A percentile compares a stretch with the other conserved stretches of the same genome.
These are phyloP conservation scores for Sclerospora graminicola DNA, from an alignment of 352 stramenopile genomes.

Conservation along the genomic window DNA sequence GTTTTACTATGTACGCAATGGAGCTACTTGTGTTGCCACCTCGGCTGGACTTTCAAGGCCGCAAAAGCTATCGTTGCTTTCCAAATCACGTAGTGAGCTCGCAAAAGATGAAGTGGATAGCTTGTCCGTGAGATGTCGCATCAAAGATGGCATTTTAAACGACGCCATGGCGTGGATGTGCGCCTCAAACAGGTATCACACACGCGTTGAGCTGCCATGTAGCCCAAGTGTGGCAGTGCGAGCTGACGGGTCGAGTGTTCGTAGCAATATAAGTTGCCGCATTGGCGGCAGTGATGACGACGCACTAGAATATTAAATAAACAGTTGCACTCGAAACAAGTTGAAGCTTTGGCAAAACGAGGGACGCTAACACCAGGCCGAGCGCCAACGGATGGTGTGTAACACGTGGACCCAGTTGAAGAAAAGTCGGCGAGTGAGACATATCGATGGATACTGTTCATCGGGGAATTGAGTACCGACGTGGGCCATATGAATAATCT, in stretches of 20 bases:
- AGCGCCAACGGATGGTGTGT: slow-evolving; percentile 10
- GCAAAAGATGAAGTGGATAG: slow-evolving; percentile 25
- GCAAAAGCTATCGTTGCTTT: slow-evolving; percentile 24
- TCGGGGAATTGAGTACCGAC: slow-evolving; percentile 16
- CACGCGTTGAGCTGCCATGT: slow-evolving; percentile 65
- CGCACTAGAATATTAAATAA: slow-evolving; percentile 58
- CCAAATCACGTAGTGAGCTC: slow-evolving; percentile 19
- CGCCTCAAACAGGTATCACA: slow-evolving; percentile 77
- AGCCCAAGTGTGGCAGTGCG: slow-evolving; percentile 53
- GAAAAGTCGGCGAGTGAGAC: slow-evolving; percentile 22
- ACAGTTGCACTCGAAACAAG: slow-evolving; percentile 62
- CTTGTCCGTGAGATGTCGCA: slow-evolving; percentile 23
- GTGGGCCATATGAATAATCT: slow-evolving; percentile 13
- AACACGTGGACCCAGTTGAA: slow-evolving; percentile 24
- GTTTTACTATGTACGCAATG: slow-evolving; percentile 13
- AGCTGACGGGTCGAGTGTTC: slow-evolving; percentile 73
- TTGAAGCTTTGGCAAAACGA: slow-evolving; percentile 57
- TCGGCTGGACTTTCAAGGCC: slow-evolving; percentile 14
- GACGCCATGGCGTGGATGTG: slow-evolving; percentile 35
- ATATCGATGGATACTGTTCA: slow-evolving; percentile 27
- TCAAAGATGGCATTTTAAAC: slow-evolving; percentile 19
- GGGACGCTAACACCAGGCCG: slow-evolving; percentile 27
- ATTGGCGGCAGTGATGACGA: slow-evolving; percentile 78
- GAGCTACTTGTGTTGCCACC: slow-evolving; percentile 11
- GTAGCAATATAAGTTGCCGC: slow-evolving; percentile 77